Evolutionary conservation across 1,284 basidiomycete species (phyloP).

Genomic region (Ceraceosorus guamensis): DNA sequence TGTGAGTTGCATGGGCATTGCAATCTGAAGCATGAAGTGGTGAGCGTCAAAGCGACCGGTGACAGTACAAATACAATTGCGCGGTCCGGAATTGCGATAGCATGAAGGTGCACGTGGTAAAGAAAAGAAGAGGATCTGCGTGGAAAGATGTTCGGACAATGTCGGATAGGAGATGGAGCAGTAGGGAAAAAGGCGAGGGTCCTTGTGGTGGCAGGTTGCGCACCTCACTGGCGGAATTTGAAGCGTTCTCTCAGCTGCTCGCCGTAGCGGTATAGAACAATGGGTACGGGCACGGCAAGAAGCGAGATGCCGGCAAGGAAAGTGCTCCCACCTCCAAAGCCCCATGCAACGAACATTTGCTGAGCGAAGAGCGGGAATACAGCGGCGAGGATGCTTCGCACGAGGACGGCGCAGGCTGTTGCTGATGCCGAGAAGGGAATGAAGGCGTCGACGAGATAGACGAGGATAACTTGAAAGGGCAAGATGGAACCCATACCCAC

Average conservation of each 20-base stretch:
- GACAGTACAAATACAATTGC: too few species aligned
- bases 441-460: constrained; percentile 52
- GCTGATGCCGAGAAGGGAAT: constrained; percentile 53
- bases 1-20: too few species aligned
- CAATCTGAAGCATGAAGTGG: too few species aligned
- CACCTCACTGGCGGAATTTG: constrained; percentile 25
- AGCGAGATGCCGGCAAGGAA: constrained; percentile 49
- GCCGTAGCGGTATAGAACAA: constrained; percentile 50
- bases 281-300: constrained; percentile 50
- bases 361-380: constrained; percentile 51
- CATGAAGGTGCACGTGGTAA: too few species aligned
- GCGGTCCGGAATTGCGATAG: too few species aligned
- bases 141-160: too few species aligned
- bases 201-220: background rate
- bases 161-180: too few species aligned
- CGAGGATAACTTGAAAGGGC: constrained; percentile 51
- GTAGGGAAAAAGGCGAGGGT: too few species aligned
- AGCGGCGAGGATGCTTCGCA: constrained; percentile 49
- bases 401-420: constrained; percentile 47
- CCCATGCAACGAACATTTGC: constrained; percentile 50
- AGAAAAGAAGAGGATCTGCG: too few species aligned
- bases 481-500: constrained; percentile 45
- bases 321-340: constrained; percentile 51
- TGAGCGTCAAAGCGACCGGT: too few species aligned
- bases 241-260: constrained; percentile 36